Evolutionary conservation across 1,284 basidiomycete genomes (phyloP), one percentile per base, ranked within the genome.

Genomic region (Moniliella sp.): DNA sequence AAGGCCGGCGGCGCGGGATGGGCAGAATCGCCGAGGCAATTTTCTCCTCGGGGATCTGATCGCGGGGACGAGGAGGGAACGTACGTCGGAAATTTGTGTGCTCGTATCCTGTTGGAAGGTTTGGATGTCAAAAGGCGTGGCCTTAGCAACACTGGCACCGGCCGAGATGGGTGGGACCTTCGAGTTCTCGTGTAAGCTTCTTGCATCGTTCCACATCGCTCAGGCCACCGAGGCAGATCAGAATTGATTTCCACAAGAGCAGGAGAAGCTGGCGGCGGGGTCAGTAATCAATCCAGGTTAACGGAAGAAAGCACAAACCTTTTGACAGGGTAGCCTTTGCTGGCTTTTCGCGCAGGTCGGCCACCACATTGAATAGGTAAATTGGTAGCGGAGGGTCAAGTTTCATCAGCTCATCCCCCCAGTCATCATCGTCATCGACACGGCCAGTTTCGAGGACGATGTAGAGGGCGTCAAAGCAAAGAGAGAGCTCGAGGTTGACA

Each of bases 191-290:
- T 1, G 80, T 73, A 2, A 93, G 66, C 30, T 70, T 74, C 64
- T 88, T 91, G 32, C 78, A 81, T 30, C 81, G 72, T 5, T 67
- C 67, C 16, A 83, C 70, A 46, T 97, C 88, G 37, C 76, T 72
- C 44, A 86, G 70, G 2, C 91, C 91, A 18, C 91, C 91, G 46
- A 86, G 76, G 57, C 81, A 88, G 18, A 80, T 76, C 19, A 99
- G 67, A 17, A 97, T 64, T 0, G 80, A 76, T 63, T 97, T 99
- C 91, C 91, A 99, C 1, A 93, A 66, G 1, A 97, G 71, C n/a
- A 97, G 70, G 11, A 97, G 70, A 2, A 97, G 70, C 80, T 23
- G 21, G 7, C n/a, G n/a, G 21, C 21, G n/a, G 21, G 21, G 21
- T 23, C 7, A n/a, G n/a, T 23, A n/a, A 23, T 23, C 2, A 46